phyloP scores from a whole-genome alignment of 1,284 basidiomycete genomes.

The Rhodotorula sp. region DNA sequence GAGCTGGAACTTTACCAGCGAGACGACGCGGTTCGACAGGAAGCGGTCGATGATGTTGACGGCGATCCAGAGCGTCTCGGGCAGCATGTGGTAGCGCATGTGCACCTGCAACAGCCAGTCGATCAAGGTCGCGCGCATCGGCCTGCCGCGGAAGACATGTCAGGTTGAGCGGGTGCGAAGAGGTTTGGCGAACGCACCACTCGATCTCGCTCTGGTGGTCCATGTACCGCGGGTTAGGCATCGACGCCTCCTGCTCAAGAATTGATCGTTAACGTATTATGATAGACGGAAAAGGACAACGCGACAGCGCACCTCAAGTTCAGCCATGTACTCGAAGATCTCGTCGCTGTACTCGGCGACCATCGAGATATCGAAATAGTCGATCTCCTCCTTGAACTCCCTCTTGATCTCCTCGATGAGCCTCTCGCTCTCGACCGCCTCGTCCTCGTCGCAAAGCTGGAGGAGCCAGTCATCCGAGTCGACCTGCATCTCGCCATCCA shows the following conservation, averaged over 20 bases:
- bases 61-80: slow-evolving; percentile 66
- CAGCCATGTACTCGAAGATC: slow-evolving; percentile 93
- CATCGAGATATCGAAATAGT: slow-evolving; percentile 91
- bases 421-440: slow-evolving; percentile 29
- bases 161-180: not conserved
- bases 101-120: slow-evolving; percentile 65
- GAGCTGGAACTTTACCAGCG: slow-evolving; percentile 63
- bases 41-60: slow-evolving; percentile 67
- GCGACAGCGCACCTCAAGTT: slow-evolving; percentile 69
- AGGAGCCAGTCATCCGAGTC: slow-evolving; percentile 37
- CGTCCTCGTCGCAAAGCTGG: slow-evolving; percentile 27
- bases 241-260: slow-evolving; percentile 65
- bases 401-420: slow-evolving; percentile 47
- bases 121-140: slow-evolving; percentile 58
- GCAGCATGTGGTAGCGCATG: slow-evolving; percentile 65
- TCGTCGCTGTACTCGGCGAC: slow-evolving; percentile 97
- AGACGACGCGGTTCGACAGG: slow-evolving; percentile 62
- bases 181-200: slow-evolving; percentile 59
- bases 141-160: slow-evolving; percentile 42
- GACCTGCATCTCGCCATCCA: not conserved
- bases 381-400: slow-evolving; percentile 60
- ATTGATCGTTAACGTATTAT: not conserved
- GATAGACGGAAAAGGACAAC: not conserved
- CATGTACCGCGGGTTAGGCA: slow-evolving; percentile 96
- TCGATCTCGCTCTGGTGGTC: slow-evolving; percentile 89